Percentiles rank a stretch among this genome's conserved stretches.
Evolutionary conservation across 768 basidiomycete species (phyloP).

Genomic region (Lentinula guzmanii): DNA sequence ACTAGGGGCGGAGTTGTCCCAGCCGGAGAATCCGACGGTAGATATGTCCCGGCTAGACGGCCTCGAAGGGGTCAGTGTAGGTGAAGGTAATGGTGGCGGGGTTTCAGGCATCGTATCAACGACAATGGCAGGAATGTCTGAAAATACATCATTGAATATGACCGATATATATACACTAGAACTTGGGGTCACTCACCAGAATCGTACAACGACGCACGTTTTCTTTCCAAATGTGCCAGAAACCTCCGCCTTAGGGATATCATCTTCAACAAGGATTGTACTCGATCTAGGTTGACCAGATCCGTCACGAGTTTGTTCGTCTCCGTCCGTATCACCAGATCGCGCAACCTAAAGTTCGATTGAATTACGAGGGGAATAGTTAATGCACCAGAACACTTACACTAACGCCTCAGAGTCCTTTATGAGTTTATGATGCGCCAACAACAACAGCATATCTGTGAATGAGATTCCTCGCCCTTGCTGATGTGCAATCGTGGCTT

Average conservation of each 20-base stretch:
- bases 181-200: slow-evolving; percentile 29
- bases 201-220: slow-evolving; percentile 26
- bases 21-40: slow-evolving; percentile 25
- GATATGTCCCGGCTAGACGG: slow-evolving; percentile 52
- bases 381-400: slow-evolving; percentile 41
- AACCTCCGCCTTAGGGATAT: slow-evolving; percentile 70
- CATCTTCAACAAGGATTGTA: slow-evolving; percentile 72
- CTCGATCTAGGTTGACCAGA: slow-evolving; percentile 79
- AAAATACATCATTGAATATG: neutral
- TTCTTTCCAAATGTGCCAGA: slow-evolving; percentile 43
- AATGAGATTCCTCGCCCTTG: slow-evolving; percentile 82
- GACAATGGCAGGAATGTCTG: slow-evolving; percentile 68
- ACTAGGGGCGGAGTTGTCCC: slow-evolving; percentile 17
- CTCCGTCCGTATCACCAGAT: slow-evolving; percentile 69
- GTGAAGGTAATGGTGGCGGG: slow-evolving; percentile 25
- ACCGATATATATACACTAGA: slow-evolving; percentile 1
- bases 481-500: slow-evolving; percentile 71
- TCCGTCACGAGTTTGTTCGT: slow-evolving; percentile 78
- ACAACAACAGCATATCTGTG: slow-evolving; percentile 78
- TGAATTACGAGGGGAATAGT: neutral
- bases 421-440: slow-evolving; percentile 91
- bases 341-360: slow-evolving; percentile 55
- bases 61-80: neutral
- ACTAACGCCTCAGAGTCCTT: slow-evolving; percentile 82
- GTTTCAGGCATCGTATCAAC: slow-evolving; percentile 56